Base-by-base conservation (phyloP, 129 eudicot species). In the Pittosporum tobira region DNA sequence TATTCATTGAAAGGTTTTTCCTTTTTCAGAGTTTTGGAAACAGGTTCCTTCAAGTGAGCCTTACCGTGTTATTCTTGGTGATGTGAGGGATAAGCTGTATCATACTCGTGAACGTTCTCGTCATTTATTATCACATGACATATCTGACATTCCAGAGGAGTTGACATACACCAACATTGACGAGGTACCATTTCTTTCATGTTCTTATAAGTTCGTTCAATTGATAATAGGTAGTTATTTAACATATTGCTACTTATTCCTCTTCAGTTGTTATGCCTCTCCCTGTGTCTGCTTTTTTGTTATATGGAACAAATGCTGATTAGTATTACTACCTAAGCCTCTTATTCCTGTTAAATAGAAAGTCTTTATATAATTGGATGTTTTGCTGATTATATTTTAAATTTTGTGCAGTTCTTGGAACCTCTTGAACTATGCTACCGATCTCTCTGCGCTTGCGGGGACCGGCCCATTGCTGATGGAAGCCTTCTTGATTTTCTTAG, bases 21-120 rank as follows among this genome's bases (percentile, higher is more conserved):
- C 24, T 43, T 31, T 37, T 79, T 69, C 80, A 91, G 99, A 93
- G 77, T 93, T 93, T 49, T 93, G 99, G 99, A 93, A 87, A 51
- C 81, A 80, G 61, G 83, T 93, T 40, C 96, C 99, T 18, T 77
- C 84, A 22, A 93, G 60, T 71, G 99, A 93, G 70, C 99, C 99
- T 38, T 93, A 93, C 43, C 94, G 99, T 61, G 99, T 93, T 22
- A 76, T 93, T 57, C 91, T 93, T 61, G 96, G 96, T 68, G 99
- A 93, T 27, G 99, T 93, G 68, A 84, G 99, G 61, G 99, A 93
- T 63, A 83, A 75, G 67, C 63, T 87, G 63, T 93, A 93, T 65
- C 65, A 78, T 51, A 87, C 99, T 11, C 99, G 99, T 65, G 99
- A 93, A 64, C 94, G 99, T 61, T 71, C 99, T 59, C 96, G 99